phyloP scores from a whole-genome alignment of 2,329 filamentous ascomycete species.

The Diplodia mutila region DNA sequence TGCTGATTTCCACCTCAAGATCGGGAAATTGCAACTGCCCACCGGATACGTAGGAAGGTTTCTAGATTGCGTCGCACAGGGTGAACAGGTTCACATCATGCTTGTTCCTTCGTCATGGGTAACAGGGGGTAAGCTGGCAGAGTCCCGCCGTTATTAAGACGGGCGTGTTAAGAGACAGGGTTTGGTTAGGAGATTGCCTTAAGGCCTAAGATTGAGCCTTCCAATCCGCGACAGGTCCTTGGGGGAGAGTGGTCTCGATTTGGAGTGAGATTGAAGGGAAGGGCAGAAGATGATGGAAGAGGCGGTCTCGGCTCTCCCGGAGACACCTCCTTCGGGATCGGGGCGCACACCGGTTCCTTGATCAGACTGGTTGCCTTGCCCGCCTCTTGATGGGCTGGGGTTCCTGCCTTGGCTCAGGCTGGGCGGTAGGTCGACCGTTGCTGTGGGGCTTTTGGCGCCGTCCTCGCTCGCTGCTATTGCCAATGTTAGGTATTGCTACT shows the following conservation, averaged over 20 bases:
- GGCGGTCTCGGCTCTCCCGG: background rate
- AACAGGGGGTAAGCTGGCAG: background rate
- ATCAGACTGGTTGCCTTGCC: background rate
- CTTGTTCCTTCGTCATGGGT: background rate
- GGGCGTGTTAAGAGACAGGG: background rate
- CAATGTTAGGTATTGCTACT: too few species aligned
- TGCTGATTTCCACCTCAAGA: background rate
- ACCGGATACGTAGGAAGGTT: too few species aligned
- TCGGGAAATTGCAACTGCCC: conserved; percentile 9
- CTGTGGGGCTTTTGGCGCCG: background rate
- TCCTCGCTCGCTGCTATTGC: too few species aligned
- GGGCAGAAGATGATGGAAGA: background rate
- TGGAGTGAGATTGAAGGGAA: conserved; percentile 3
- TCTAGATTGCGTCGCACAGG: background rate
- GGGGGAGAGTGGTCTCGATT: background rate
- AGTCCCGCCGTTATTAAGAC: background rate
- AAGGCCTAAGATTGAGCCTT: background rate
- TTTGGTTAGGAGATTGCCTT: background rate
- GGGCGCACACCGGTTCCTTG: background rate
- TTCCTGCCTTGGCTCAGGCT: background rate
- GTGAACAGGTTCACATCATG: background rate
- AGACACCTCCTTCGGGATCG: background rate
- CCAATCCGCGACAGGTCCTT: background rate
- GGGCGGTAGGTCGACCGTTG: too few species aligned
- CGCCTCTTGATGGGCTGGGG: background rate